These are phyloP conservation scores for Paraphoma sp. DNA, from an alignment of 2,329 filamentous ascomycete species.

Conservation along the genomic window DNA sequence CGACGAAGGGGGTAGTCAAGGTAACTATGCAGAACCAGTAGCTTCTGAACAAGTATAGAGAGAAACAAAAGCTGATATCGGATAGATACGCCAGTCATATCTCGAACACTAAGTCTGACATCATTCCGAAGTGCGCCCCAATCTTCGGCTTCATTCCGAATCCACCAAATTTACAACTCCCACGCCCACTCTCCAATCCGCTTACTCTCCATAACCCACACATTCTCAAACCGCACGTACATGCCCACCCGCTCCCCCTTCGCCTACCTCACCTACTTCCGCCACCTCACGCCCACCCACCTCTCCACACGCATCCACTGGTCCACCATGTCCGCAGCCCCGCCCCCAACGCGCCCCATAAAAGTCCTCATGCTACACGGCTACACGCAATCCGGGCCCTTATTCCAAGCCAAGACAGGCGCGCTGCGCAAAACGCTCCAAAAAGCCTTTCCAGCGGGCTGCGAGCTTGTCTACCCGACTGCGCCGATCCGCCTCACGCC, in stretches of 20 bases:
- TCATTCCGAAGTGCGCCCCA: background rate
- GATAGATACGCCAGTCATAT: no score
- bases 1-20: no score
- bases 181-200: background rate
- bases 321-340: conserved; percentile 38
- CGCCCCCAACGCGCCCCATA: conserved; percentile 44
- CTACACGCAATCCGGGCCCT: conserved; percentile 86
- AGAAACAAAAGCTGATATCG: no score
- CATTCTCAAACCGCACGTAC: conserved; percentile 1
- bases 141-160: background rate
- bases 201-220: background rate
- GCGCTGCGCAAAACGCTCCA: conserved; percentile 80
- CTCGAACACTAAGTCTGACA: background rate
- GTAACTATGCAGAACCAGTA: no score
- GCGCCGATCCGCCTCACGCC: conserved; percentile 51
- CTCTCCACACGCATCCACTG: conserved; percentile 22
- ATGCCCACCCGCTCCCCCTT: conserved; percentile 4
- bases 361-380: conserved; percentile 65
- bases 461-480: conserved; percentile 57
- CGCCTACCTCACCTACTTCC: conserved; percentile 10
- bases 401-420: conserved; percentile 88
- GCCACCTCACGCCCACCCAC: conserved; percentile 21
- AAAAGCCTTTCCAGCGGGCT: conserved; percentile 70
- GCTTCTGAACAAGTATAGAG: no score
- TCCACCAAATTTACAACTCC: background rate